Evolutionary conservation across 1,284 basidiomycete species (phyloP).

Genomic region (Spongiforma sp.): DNA sequence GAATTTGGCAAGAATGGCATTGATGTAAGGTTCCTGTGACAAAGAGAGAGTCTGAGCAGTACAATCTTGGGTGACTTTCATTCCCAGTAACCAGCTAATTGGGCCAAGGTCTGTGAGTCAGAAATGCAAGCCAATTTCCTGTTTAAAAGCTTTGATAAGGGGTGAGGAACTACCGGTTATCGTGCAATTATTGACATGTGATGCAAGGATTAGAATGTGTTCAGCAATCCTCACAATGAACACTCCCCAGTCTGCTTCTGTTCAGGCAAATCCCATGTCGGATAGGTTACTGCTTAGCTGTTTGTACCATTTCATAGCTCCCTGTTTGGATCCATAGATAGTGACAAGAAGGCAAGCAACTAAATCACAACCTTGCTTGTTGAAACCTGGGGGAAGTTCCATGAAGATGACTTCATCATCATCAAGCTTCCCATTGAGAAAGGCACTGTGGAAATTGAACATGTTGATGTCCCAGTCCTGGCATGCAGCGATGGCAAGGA

Average conservation of each 20-base stretch:
- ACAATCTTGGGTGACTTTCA: background rate
- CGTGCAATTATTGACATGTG: conserved; percentile 1
- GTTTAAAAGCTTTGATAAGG: background rate
- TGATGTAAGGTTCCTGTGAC: background rate
- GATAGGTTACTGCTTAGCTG: background rate
- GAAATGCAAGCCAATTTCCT: background rate
- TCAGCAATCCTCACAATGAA: background rate
- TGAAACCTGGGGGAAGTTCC: background rate
- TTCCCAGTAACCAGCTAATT: conserved; percentile 3
- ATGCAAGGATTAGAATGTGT: background rate
- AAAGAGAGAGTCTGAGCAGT: background rate
- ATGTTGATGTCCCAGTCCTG: too few species aligned
- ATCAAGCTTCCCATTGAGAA: background rate
- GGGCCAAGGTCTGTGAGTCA: background rate
- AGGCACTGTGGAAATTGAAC: too few species aligned
- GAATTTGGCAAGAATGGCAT: background rate
- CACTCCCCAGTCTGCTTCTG: background rate
- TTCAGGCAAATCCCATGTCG: background rate
- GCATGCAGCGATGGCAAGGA: background rate
- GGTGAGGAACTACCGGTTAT: background rate
- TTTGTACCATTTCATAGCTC: conserved; percentile 5
- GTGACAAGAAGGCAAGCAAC: background rate
- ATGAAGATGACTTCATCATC: conserved; percentile 1
- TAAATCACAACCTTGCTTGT: background rate
- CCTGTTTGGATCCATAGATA: too few species aligned